Evolutionary conservation across 2,329 filamentous ascomycete species (phyloP).

Genomic region (Fusarium liriodendri): DNA sequence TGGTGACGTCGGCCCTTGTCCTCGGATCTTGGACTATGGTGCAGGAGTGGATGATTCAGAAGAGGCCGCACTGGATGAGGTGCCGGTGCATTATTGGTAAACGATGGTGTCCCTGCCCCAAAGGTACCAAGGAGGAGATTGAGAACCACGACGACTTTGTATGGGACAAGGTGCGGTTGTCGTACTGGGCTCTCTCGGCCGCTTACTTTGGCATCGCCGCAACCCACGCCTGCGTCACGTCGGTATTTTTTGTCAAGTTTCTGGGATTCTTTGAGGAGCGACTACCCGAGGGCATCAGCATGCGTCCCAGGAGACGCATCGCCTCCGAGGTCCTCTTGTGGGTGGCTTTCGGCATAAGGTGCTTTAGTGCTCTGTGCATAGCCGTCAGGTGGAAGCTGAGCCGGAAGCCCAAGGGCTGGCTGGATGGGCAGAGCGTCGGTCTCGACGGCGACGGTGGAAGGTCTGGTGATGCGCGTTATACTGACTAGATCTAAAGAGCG

Average conservation of each 20-base stretch:
- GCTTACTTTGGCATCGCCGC: constrained; percentile 35
- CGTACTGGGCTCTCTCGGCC: constrained; percentile 39
- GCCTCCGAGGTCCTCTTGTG: constrained; percentile 33
- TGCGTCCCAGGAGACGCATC: constrained; percentile 31
- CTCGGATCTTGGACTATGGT: constrained; percentile 24
- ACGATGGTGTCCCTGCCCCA: constrained; percentile 39
- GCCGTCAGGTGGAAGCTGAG: constrained; percentile 39
- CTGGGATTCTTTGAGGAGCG: constrained; percentile 33
- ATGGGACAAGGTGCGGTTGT: constrained; percentile 42
- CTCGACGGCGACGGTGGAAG: constrained; percentile 18
- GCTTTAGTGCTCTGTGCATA: constrained; percentile 36
- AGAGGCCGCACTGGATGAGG: constrained; percentile 42
- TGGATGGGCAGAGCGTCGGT: constrained; percentile 35
- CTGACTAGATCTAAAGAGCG: constrained; percentile 21
- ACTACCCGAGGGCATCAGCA: constrained; percentile 40
- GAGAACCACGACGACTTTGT: constrained; percentile 40
- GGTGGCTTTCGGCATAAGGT: constrained; percentile 33
- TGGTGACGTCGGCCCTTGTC: constrained; percentile 24
- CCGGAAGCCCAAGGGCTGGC: constrained; percentile 40
- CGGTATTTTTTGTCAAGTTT: constrained; percentile 32
- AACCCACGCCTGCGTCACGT: constrained; percentile 26
- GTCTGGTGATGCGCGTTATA: constrained; percentile 22
- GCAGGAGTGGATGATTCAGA: constrained; percentile 42
- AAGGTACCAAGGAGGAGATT: constrained; percentile 42
- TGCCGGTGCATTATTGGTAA: constrained; percentile 43